Base-by-base conservation (phyloP, 2,329 filamentous ascomycete genomes). In the Talaromyces sp. region DNA sequence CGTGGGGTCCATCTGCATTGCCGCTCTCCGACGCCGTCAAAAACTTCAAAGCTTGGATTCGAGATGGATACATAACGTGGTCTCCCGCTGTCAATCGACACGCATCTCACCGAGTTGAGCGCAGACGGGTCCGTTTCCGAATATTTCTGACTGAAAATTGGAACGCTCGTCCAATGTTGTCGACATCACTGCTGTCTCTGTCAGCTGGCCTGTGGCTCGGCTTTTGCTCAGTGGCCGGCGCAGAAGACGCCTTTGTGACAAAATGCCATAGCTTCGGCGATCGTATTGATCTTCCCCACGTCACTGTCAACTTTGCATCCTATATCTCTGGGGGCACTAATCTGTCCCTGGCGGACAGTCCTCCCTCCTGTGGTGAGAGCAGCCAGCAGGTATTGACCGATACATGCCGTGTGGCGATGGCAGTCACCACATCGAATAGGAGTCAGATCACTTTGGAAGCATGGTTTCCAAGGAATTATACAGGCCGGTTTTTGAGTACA, bases 401-500 rank as follows among this genome's bases (percentile, higher is more conserved):
- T 47, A 47, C 44, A 22, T 81, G 79, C 62, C 76, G 79, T 9
- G 67, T 81, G 25, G 72, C 75, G 2, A 71, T 81, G 58, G 72
- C 71, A 10, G 74, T 81, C 15, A 65, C 70, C 4, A 81, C 78
- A 0, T 78, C 77, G 3, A 71, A 74, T 25, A 73, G 71, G 32
- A 80, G 80, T 13, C 75, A 78, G 42, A 79, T 84, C 33, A 76
- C 71, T 4, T 68, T 80, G 22, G 81, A 83, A 64, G 69, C 78
- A 1, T 82, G 80, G 80, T 67, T 82, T 19, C 81, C 81, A 0
- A 71, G 72, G 7, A 67, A 76, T 11, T 83, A 81, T 70, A 77
- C 73, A 1, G 79, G 75, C 0, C 75, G 78, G 3, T 81, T 81
- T 53, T 56, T 83, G 49, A 78, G 76, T 25, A 81, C 79, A 0